Evolutionary conservation across 2,329 filamentous ascomycete genomes (phyloP).

Genomic region (Exophiala viscosa): DNA sequence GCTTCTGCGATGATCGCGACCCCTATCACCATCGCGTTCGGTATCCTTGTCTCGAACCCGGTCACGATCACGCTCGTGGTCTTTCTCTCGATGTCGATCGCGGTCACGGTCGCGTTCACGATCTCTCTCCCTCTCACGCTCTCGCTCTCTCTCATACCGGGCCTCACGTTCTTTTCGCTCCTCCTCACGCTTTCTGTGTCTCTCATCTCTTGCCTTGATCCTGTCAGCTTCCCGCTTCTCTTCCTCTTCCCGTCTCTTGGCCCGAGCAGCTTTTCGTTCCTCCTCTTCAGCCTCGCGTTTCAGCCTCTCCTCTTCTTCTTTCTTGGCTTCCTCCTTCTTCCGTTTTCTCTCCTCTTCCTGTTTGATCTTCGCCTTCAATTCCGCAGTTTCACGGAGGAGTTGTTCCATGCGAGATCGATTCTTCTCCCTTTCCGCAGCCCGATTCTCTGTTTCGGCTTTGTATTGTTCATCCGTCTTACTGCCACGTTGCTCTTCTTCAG

Average conservation of each 20-base stretch:
- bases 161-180: conserved; percentile 41
- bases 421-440: conserved; percentile 51
- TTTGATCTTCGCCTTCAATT: conserved; percentile 45
- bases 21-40: conserved; percentile 33
- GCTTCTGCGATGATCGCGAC: conserved; percentile 30
- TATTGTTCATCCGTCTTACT: conserved; percentile 61
- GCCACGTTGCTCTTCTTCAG: conserved; percentile 53
- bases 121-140: conserved; percentile 33
- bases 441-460: conserved; percentile 50
- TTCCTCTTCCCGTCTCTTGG: conserved; percentile 51
- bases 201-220: conserved; percentile 48
- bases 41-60: conserved; percentile 25
- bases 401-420: conserved; percentile 44
- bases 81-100: conserved; percentile 31
- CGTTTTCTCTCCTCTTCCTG: conserved; percentile 38
- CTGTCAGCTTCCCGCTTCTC: conserved; percentile 52
- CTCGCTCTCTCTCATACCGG: conserved; percentile 33
- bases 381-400: conserved; percentile 49
- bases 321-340: conserved; percentile 38
- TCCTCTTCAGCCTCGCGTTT: conserved; percentile 44
- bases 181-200: conserved; percentile 43
- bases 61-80: conserved; percentile 34
- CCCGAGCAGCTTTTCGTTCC: conserved; percentile 47
- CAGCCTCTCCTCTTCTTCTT: conserved; percentile 42
- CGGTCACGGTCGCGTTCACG: conserved; percentile 24